Evolutionary conservation across 2,329 filamentous ascomycete species (phyloP), one percentile per base, ranked within the genome.

Genomic region (Drechmeria coniospora): DNA sequence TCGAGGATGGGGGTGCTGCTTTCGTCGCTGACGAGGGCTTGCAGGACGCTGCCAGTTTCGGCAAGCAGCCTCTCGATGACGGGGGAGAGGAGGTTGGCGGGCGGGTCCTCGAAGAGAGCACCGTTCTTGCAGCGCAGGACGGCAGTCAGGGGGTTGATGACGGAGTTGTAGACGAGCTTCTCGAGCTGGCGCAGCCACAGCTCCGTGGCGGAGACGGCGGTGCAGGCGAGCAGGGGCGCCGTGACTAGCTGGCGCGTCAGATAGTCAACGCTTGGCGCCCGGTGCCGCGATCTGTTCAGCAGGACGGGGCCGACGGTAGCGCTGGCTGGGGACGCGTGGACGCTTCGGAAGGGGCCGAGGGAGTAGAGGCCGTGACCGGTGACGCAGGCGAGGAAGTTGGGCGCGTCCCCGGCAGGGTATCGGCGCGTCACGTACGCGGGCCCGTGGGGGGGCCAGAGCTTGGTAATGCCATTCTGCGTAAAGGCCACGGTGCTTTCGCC

Each of bases 391-490:
- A 92, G 63, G 50, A 86, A 92, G 34, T 67, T 69, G 3, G 86
- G 86, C 6, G 48, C 46, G 13, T 42, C 32, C 8, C 38, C 43
- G 11, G 31, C 23, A 2, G 46, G 38, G 30, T 57, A 68, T 12
- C 64, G 52, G 29, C 51, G 43, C 2, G 41, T 36, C 20, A 49
- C 47, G 41, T 68, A 70, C 2, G 44, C 32, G 4, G 40, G 37
- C 3, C 65, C 64, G 27, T 59, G 46, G 6, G 66, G 66, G 15
- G 65, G 65, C 66, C 66, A 71, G 11, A 69, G 47, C 37, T 59
- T 63, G 18, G 80, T 84, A 71, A 94, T 79, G 25, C 87, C 87
- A 42, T 93, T 93, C 42, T 94, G 86, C 15, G 82, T 57, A 42
- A 94, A 80, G 9, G 78, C 63, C n/a, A 94, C 69, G 0, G 80